phyloP scores from a whole-genome alignment of 768 basidiomycete species.

The Tylopilus subfusipes region DNA sequence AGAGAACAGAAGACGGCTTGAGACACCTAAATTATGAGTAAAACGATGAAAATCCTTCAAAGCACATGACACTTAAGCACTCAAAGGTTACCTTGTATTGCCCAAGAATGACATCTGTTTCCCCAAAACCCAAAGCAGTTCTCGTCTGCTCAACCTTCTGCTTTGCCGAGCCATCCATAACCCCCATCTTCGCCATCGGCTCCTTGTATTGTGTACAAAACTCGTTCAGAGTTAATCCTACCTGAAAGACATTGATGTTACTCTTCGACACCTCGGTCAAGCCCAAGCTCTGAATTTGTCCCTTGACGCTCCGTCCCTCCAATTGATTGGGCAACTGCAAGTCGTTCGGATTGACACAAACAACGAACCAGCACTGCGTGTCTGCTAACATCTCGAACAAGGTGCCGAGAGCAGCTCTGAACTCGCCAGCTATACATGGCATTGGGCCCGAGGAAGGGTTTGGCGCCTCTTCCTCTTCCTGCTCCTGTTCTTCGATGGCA shows the following conservation, averaged over 20 bases:
- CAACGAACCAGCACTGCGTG: conserved; percentile 86
- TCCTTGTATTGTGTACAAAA: conserved; percentile 80
- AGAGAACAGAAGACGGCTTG: conserved; percentile 82
- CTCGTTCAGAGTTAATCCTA: conserved; percentile 80
- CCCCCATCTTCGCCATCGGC: conserved; percentile 54
- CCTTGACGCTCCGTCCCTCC: conserved; percentile 88
- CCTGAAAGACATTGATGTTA: conserved; percentile 69
- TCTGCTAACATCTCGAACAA: conserved; percentile 87
- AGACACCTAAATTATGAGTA: conserved; percentile 56
- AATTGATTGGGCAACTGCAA: conserved; percentile 92
- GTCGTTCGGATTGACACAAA: conserved; percentile 94
- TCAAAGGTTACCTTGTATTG: conserved; percentile 64
- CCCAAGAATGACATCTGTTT: conserved; percentile 77
- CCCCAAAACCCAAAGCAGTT: conserved; percentile 53
- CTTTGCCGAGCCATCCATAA: conserved; percentile 54
- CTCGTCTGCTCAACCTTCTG: conserved; percentile 61
- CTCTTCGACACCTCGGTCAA: conserved; percentile 74
- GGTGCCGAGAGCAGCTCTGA: conserved; percentile 78
- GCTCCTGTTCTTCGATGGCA: conserved; percentile 43
- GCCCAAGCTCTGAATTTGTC: conserved; percentile 81
- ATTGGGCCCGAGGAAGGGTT: conserved; percentile 32
- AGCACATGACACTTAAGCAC: neutral
- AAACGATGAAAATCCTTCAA: conserved; percentile 4
- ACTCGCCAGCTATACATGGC: conserved; percentile 83
- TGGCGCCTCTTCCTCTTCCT: conserved; percentile 40